Evolutionary conservation across 352 stramenopile species (phyloP), one percentile per base, ranked within the genome.

Genomic region (Ochromonadaceae sp.): DNA sequence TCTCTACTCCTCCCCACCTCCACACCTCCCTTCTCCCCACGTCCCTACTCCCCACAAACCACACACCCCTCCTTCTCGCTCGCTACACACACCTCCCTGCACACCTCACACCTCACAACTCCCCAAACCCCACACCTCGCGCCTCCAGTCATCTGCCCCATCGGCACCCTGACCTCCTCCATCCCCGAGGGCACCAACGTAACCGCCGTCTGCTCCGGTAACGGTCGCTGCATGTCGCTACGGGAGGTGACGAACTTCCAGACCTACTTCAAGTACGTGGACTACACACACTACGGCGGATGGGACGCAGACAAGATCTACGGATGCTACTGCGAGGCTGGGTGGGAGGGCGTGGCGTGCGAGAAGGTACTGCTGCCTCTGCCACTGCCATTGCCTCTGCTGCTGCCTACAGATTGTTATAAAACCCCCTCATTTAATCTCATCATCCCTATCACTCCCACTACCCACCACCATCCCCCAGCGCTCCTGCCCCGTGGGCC

Each of bases 221-320:
- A 67, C 43, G 65, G 65, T 2, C 20, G 32, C 7, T 66, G 46
- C 30, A 5, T 65, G n/a, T 52, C 50, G 22, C 17, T 50, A 3
- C 36, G 49, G 1, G 34, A 44, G 22, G 30, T 55, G 1, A 40
- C 55, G 12, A 42, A 42, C 32, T 58, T 49, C 12, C 22, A 12
- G 0, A 25, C 41, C 9, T 65, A 60, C 41, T n/a, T 36, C 2
- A 48, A 25, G 38, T 40, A 20, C 30, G 7, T 32, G 12, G 22
- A 28, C 2, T 20, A 31, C 0, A 57, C 31, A 1, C 36, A 60
- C 9, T 78, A 78, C 34, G 43, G 59, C 20, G 26, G 46, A 4
- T 93, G 85, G 85, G 85, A 93, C 65, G 77, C 74, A 40, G 39
- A 77, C 67, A 86, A 86, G 65, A 83, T 92, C 52, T 75, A 79